A percentile compares a stretch with the other conserved stretches of the same genome.
Evolutionary conservation across 257 asterid genomes (phyloP).

Genomic region (Solanum bulbocastanum): DNA sequence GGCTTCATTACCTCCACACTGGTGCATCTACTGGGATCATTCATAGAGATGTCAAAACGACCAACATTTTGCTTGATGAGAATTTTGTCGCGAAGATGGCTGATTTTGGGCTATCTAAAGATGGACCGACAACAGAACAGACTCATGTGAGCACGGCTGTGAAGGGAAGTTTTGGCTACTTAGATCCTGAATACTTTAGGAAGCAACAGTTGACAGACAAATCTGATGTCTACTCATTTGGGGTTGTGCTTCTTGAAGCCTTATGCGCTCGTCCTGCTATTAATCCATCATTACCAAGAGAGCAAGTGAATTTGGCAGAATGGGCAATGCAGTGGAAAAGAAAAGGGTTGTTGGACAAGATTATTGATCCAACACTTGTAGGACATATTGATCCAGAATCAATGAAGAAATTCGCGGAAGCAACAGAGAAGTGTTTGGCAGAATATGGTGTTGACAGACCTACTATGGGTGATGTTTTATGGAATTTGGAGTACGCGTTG

Average conservation of each 20-base stretch:
- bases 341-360: slow-evolving; percentile 11
- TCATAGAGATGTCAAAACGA: slow-evolving; percentile 13
- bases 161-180: slow-evolving; percentile 14
- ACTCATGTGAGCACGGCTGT: slow-evolving; percentile 14
- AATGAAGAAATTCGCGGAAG: slow-evolving; percentile 4
- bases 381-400: slow-evolving; percentile 9
- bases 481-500: slow-evolving; percentile 18
- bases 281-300: slow-evolving; percentile 10
- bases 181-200: slow-evolving; percentile 18
- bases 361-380: slow-evolving; percentile 8
- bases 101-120: slow-evolving; percentile 16
- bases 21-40: slow-evolving; percentile 14
- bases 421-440: slow-evolving; percentile 13
- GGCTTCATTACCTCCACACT: slow-evolving; percentile 18
- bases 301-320: slow-evolving; percentile 19
- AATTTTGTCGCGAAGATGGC: slow-evolving; percentile 13
- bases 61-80: slow-evolving; percentile 15
- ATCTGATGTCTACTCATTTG: slow-evolving; percentile 15
- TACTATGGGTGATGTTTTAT: slow-evolving; percentile 15
- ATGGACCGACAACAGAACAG: slow-evolving; percentile 12
- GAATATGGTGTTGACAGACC: slow-evolving; percentile 17
- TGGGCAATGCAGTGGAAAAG: slow-evolving; percentile 23
- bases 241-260: slow-evolving; percentile 10
- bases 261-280: slow-evolving; percentile 17
- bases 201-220: slow-evolving; percentile 15